A percentile compares a stretch with the other conserved stretches of the same genome.
These are phyloP conservation scores for Pseudophaeomoniella oleicola DNA, from an alignment of 2,329 filamentous ascomycete species.

Conservation along the genomic window DNA sequence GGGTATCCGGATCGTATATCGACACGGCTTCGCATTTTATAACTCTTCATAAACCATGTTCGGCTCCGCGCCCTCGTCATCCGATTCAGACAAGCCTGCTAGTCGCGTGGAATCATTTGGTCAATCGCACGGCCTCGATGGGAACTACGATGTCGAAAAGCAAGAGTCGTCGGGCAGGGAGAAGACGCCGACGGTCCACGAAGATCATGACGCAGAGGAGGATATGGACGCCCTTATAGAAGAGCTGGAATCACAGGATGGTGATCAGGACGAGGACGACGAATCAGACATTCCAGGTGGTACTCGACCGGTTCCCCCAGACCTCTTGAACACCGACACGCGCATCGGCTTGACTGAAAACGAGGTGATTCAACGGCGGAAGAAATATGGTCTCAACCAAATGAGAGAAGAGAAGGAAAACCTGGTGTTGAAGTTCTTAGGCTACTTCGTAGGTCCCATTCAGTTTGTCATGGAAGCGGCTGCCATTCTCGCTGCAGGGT, in stretches of 20 bases:
- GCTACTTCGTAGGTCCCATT: constrained; percentile 77
- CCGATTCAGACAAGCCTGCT: background rate
- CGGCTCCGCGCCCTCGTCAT: background rate
- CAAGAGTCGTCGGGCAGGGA: constrained; percentile 2
- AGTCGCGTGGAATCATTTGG: background rate
- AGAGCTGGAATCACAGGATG: constrained; percentile 72
- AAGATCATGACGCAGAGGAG: constrained; percentile 62
- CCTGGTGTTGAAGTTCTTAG: constrained; percentile 63
- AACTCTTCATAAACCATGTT: background rate
- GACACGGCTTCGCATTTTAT: background rate
- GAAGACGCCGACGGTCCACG: constrained; percentile 18
- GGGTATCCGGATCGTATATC: background rate
- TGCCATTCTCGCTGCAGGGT: constrained; percentile 66
- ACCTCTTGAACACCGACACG: constrained; percentile 64
- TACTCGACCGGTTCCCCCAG: constrained; percentile 50
- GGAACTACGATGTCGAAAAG: background rate
- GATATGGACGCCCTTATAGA: constrained; percentile 79
- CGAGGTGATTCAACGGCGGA: constrained; percentile 49
- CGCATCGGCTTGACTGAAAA: constrained; percentile 55
- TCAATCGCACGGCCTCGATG: background rate
- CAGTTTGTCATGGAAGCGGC: constrained; percentile 90
- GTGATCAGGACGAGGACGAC: constrained; percentile 48
- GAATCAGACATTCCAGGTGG: constrained; percentile 41
- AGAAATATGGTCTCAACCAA: constrained; percentile 70
- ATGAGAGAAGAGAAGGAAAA: constrained; percentile 90